Evolutionary conservation across 176 grass and related monocot species (phyloP).

Genomic region (Carex cristatella): DNA sequence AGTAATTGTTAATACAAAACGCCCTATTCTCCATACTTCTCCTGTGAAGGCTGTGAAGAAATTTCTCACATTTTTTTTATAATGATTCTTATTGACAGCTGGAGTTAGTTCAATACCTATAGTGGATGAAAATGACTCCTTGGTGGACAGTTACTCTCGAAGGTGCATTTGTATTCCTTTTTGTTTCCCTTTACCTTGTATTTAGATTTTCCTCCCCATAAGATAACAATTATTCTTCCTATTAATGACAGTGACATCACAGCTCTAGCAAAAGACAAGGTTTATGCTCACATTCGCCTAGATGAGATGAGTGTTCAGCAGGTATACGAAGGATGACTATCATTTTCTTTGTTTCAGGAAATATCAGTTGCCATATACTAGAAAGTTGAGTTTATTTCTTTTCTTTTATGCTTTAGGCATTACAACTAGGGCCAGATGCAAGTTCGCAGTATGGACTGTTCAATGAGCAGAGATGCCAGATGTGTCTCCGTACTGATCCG

Average conservation of each 20-base stretch:
- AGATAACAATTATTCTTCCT: neutral
- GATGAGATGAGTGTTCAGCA: slow-evolving; percentile 95
- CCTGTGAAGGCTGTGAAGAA: slow-evolving; percentile 4
- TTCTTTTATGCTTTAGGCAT: slow-evolving; percentile 46
- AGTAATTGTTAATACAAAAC: neutral
- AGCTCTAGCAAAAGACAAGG: slow-evolving; percentile 94
- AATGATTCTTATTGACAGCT: slow-evolving; percentile 45
- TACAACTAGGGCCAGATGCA: slow-evolving; percentile 87
- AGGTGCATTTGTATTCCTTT: slow-evolving; percentile 38
- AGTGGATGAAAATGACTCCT: slow-evolving; percentile 87
- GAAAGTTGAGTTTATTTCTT: slow-evolving; percentile 4
- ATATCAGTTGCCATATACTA: neutral
- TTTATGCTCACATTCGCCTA: slow-evolving; percentile 78
- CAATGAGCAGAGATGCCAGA: slow-evolving; percentile 90
- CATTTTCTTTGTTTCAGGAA: neutral
- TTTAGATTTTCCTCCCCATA: neutral
- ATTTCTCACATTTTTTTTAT: slow-evolving; percentile 11
- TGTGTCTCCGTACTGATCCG: slow-evolving; percentile 92
- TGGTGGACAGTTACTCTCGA: slow-evolving; percentile 94
- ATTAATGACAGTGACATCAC: slow-evolving; percentile 84
- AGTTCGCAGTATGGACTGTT: slow-evolving; percentile 64
- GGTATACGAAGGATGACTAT: slow-evolving; percentile 28
- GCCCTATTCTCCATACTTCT: neutral
- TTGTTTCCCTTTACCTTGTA: neutral
- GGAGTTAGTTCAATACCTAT: slow-evolving; percentile 91